Base-by-base conservation (phyloP, 306 rosid genomes). In the Cucumis melo region DNA sequence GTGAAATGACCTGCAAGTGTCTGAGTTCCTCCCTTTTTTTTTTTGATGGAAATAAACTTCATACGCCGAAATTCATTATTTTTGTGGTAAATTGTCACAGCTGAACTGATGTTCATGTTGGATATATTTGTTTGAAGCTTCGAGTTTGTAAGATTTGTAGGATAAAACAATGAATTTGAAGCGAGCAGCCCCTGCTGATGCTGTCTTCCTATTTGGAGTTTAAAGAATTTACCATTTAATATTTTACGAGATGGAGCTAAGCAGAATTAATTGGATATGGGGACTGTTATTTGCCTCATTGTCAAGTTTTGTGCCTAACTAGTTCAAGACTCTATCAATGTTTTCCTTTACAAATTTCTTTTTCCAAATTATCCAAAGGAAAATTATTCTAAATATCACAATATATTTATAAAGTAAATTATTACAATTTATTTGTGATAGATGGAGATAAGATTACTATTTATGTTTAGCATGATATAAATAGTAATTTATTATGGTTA, bases 1-100 rank as follows among this genome's bases (percentile, higher is more conserved):
- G 82, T 81, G 94, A 86, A 82, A 89, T 83, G 71, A 82, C 87
- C 74, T 75, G 83, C 77, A 73, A 51, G 62, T 73, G 60, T 53
- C 21, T 51, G 77, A 73, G 61, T 53, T 73, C 77, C 77, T 73
- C 62, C 32, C 5, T 32, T 32, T 0, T 27, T 27, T 1, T 73
- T 73, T 51, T 73, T 53, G 60, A 73, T 53, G 77, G 39, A 73
- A 73, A 73, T 73, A 73, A 73, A 71, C 76, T 71, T n/a, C 75
- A 71, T 71, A 71, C 42, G 21, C 57, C 57, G n/a, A 68, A 44
- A 71, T 71, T 27, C 38, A 71, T 71, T 48, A 73, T 51, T 73
- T 64, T 72, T 72, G 59, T 50, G 76, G 76, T 72, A 48, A 72
- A 48, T 46, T 72, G 75, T 44, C 75, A 46, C 56, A 46, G 32